Base-by-base conservation (phyloP, 164 flowering plant genomes). In the Berberis thunbergii region DNA sequence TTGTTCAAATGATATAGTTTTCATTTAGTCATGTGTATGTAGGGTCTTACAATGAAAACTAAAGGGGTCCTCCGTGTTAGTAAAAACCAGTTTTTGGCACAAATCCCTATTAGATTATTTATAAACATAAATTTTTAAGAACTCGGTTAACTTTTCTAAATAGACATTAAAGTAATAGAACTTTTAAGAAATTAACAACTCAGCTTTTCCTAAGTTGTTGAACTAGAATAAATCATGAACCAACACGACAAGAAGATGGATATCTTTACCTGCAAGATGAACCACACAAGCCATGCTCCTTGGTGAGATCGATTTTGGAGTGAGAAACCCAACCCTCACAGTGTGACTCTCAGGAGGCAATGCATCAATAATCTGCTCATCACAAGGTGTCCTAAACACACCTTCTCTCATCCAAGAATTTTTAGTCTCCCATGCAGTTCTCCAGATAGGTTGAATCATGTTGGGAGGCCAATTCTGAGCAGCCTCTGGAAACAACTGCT, bases 221-320 rank as follows among this genome's bases (percentile, higher is more conserved):
- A 48, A 11, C 7, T 48, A 6, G 10, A 1, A 48, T 4, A 48
- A 7, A 6, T 6, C 10, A 6, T 48, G 7, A 48, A 42, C 11
- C 43, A 3, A 26, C 59, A 6, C 10, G 43, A 7, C 10, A 43
- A 57, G 13, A 49, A 38, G 4, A 5, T 4, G 39, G 40, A 9
- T 41, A 48, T 40, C 12, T 1, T 73, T 79, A 91, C 99, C 99
- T 73, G 99, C 99, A 76, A 94, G 97, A 70, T 94, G 99, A 76
- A 91, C 96, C 53, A 94, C 97, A 69, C 96, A 94, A 41, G 96
- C 87, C 93, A 84, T 86, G 70, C 75, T 85, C 40, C 87, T 86
- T 0, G 91, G 83, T 0, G 82, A 80, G 49, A 79, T 80, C 3
- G 9, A 72, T 69, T 87, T 91, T 0, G 99, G 94, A 1, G 77